Base-by-base conservation (phyloP, 331 rosid species). In the Pyrus hybrid region DNA sequence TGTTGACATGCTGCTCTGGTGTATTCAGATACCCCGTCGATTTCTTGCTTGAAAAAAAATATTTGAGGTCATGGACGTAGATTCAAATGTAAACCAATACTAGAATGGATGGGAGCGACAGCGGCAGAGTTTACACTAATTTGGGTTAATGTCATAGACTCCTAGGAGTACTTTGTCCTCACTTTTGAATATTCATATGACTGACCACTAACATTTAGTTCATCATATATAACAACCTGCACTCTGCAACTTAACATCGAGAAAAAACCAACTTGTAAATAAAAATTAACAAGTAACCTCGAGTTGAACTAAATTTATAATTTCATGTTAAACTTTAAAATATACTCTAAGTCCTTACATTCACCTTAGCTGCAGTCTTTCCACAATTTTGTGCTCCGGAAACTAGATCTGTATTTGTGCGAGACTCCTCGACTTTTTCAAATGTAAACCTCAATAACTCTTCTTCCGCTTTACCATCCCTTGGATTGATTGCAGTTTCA, bases 1-100 rank as follows among this genome's bases (percentile, higher is more conserved):
- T 10, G 4, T 51, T 43, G 17, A n/a, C 68, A 49, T 4, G 49
- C 28, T 30, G 43, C 22, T 69, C 63, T 4, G 25, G 49, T 18
- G 69, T 62, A 64, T 18, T 63, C 13, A 28, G 32, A 29, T 66
- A 57, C 53, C 71, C 30, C 8, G 68, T 68, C 47, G 51, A 25
- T 21, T 45, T 72, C 47, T 41, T 28, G 28, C 76, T 62, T 56
- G 62, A 20, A 33, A 32, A 58, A 33, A 60, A 33, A 33, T 28
- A 49, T 47, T 58, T 1, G 72, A 58, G 67, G 66, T 32, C 33
- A 64, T 13, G 71, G 58, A 23, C 51, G 76, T 63, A 7, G 51
- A 47, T 82, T 82, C 53, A 73, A 22, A 68, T 62, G 82, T 43
- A 73, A 82, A n/a, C 75, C 79, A 28, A 54, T 53, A 23, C 74